A percentile compares a stretch with the other conserved stretches of the same genome.
These are phyloP conservation scores for Stagonosporopsis cucurbitacearum DNA, from an alignment of 2,329 filamentous ascomycete species.

Conservation along the genomic window DNA sequence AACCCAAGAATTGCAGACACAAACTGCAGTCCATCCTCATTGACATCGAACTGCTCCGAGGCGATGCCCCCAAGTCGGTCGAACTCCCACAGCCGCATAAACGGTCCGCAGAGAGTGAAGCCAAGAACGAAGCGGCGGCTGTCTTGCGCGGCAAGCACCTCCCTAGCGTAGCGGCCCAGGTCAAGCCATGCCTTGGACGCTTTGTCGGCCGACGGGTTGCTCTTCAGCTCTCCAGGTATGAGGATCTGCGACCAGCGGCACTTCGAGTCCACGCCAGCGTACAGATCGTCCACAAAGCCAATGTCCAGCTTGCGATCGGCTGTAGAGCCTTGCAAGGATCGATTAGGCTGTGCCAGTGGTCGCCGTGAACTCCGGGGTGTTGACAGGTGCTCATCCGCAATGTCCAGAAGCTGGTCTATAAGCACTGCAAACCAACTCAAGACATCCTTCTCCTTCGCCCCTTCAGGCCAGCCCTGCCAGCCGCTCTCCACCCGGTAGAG, in stretches of 20 bases:
- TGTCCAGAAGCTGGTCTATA: background rate
- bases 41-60: background rate
- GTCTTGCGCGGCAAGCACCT: background rate
- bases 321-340: background rate
- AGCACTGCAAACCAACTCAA: background rate
- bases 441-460: background rate
- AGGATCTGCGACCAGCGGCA: background rate
- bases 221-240: background rate
- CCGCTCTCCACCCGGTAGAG: background rate
- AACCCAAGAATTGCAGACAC: background rate
- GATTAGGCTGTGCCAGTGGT: background rate
- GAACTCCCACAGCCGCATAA: background rate
- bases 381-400: background rate
- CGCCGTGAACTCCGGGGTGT: background rate
- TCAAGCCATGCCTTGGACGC: background rate
- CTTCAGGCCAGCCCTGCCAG: background rate
- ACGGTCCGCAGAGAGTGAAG: background rate
- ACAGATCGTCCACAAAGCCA: background rate
- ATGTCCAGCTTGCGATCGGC: background rate
- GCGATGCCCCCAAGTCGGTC: background rate
- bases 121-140: background rate
- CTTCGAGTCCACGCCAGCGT: background rate
- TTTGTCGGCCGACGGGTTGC: background rate
- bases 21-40: background rate
- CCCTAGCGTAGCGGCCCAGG: background rate